These are phyloP conservation scores for Penicillium verhagenii DNA, from an alignment of 495 filamentous ascomycete genomes.

Conservation along the genomic window DNA sequence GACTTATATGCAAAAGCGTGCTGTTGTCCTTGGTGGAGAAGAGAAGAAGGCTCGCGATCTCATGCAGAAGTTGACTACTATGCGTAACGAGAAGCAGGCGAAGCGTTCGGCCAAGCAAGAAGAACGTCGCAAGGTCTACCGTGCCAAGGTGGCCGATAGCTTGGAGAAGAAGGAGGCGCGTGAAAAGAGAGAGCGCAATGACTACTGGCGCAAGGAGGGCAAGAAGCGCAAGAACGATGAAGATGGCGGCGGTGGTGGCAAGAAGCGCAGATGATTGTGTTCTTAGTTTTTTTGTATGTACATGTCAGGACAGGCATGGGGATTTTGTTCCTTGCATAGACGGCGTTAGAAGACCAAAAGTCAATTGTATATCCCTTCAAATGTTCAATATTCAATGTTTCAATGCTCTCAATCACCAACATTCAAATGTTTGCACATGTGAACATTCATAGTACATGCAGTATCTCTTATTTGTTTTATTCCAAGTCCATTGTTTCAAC, in stretches of 20 bases:
- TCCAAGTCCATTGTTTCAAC: no score
- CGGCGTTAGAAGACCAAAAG: conserved; percentile 30
- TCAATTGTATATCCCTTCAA: conserved; percentile 20
- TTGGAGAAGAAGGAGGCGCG: conserved; percentile 77
- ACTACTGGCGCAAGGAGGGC: conserved; percentile 93
- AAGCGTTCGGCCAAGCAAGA: conserved; percentile 82
- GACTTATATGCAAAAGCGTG: conserved; percentile 93
- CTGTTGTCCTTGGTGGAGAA: conserved; percentile 78
- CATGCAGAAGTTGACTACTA: conserved; percentile 88
- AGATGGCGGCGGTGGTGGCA: conserved; percentile 62
- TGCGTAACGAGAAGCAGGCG: conserved; percentile 85
- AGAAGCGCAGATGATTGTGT: conserved; percentile 55
- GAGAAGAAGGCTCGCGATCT: conserved; percentile 86
- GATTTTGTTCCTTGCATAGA: conserved; percentile 22
- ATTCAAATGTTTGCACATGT: no score
- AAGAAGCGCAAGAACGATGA: conserved; percentile 76
- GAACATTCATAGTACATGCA: no score
- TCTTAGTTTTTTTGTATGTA: conserved; percentile 20
- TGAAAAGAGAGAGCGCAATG: conserved; percentile 87
- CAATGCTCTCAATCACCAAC: no score
- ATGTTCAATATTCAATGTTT: not conserved
- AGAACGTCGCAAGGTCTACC: conserved; percentile 72
- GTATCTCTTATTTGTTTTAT: no score
- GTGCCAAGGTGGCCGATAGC: conserved; percentile 74
- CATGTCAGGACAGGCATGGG: conserved; percentile 17